Evolutionary conservation across 2,329 filamentous ascomycete species (phyloP).

Genomic region (Neoascochyta sp.): DNA sequence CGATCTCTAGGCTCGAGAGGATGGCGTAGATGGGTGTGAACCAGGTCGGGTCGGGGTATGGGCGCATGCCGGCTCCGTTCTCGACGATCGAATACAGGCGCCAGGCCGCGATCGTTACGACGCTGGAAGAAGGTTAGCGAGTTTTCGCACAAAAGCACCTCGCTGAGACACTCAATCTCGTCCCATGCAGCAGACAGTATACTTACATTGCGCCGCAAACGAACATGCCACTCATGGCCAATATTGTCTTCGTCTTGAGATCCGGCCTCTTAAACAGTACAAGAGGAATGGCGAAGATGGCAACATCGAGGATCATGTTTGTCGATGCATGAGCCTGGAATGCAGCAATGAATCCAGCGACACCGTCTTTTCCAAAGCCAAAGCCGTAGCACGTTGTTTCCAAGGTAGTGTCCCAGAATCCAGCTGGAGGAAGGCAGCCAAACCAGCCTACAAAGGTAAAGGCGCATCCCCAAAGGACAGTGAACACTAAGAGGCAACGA

Average conservation of each 20-base stretch:
- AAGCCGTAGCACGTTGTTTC: slow-evolving; percentile 12
- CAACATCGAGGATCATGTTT: slow-evolving; percentile 21
- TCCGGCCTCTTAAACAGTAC: slow-evolving; percentile 10
- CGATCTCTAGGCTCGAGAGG: slow-evolving; percentile 18
- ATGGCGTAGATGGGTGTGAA: slow-evolving; percentile 8
- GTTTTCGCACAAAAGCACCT: neutral
- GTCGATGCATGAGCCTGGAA: slow-evolving; percentile 13
- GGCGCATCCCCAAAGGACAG: slow-evolving; percentile 18
- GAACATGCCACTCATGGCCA: slow-evolving; percentile 10
- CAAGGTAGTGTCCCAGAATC: neutral
- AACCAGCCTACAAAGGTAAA: slow-evolving; percentile 22
- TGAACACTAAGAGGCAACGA: slow-evolving; percentile 9
- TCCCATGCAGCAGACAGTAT: too few species aligned
- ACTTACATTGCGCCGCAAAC: slow-evolving; percentile 14
- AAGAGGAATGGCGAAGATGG: slow-evolving; percentile 17
- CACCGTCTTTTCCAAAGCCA: slow-evolving; percentile 2
- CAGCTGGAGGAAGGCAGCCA: slow-evolving; percentile 3
- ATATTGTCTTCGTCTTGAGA: slow-evolving; percentile 9
- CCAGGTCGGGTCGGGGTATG: slow-evolving; percentile 21
- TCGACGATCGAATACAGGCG: slow-evolving; percentile 19
- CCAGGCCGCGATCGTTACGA: slow-evolving; percentile 20
- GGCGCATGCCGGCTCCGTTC: slow-evolving; percentile 18
- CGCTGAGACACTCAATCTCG: too few species aligned
- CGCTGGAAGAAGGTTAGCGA: slow-evolving; percentile 12
- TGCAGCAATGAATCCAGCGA: slow-evolving; percentile 2